Percentiles rank a stretch among this genome's conserved stretches.
These are phyloP conservation scores for Phialophora macrospora DNA, from an alignment of 2,329 filamentous ascomycete species.

Conservation along the genomic window DNA sequence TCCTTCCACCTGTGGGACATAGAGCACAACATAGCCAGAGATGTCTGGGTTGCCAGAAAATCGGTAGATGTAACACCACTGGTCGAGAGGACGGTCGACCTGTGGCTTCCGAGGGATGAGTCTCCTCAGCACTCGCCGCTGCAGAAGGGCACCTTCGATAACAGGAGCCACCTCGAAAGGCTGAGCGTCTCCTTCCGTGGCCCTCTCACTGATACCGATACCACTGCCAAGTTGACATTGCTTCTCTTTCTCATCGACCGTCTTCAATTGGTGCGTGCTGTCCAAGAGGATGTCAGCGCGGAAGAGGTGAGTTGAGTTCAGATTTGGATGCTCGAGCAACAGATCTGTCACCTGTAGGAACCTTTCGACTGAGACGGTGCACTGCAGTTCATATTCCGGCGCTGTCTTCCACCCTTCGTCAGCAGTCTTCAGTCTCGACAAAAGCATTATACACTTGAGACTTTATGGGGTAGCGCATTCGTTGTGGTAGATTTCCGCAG, in stretches of 20 bases:
- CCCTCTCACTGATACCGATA: neutral
- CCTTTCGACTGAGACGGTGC: conserved; percentile 38
- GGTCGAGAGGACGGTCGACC: conserved; percentile 74
- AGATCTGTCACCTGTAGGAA: conserved; percentile 58
- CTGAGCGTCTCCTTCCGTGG: neutral
- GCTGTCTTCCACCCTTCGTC: conserved; percentile 21
- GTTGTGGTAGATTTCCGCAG: neutral
- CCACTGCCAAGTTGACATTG: conserved; percentile 19
- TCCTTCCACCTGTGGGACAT: conserved; percentile 72
- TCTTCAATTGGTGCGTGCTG: conserved; percentile 49
- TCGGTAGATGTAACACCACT: conserved; percentile 77
- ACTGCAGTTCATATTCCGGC: conserved; percentile 22
- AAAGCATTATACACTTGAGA: neutral
- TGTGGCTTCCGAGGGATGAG: conserved; percentile 81
- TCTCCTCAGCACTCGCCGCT: conserved; percentile 72
- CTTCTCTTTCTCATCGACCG: conserved; percentile 43
- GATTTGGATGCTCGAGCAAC: conserved; percentile 59
- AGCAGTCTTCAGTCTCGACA: neutral
- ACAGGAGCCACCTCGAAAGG: conserved; percentile 28
- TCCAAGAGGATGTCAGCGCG: conserved; percentile 66
- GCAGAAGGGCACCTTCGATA: conserved; percentile 48
- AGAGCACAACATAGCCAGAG: conserved; percentile 65
- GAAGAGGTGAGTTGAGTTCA: conserved; percentile 63
- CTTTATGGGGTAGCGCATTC: neutral
- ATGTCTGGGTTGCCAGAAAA: conserved; percentile 22